These are phyloP conservation scores for Funneliformis geosporum DNA, from an alignment of 192 early-diverging fungal genomes.

Conservation along the genomic window DNA sequence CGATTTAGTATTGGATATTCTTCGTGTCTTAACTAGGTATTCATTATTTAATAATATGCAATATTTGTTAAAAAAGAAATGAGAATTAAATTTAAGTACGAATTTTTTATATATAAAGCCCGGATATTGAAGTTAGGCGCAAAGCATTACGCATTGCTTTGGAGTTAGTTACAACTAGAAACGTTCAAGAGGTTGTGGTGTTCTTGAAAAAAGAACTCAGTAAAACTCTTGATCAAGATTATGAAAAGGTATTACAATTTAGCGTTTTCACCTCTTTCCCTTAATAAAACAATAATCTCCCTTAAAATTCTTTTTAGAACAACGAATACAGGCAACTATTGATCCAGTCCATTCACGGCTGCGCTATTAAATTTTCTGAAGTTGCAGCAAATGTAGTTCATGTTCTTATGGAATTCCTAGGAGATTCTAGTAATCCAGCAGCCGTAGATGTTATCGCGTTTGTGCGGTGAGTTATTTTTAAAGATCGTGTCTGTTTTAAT, in stretches of 20 bases:
- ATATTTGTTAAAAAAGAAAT: neutral
- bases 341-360: slow-evolving; percentile 94
- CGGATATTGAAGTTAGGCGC: slow-evolving; percentile 93
- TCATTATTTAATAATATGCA: neutral
- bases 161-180: slow-evolving; percentile 88
- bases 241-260: slow-evolving; percentile 70
- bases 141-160: slow-evolving; percentile 86
- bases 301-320: slow-evolving; percentile 54
- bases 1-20: slow-evolving; percentile 95
- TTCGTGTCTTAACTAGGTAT: slow-evolving; percentile 81
- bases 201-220: slow-evolving; percentile 96
- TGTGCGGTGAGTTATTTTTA: slow-evolving; percentile 65
- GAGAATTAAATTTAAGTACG: neutral
- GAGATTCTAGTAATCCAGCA: slow-evolving; percentile 84
- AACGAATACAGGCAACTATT: slow-evolving; percentile 92
- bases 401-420: slow-evolving; percentile 93
- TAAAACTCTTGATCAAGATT: slow-evolving; percentile 89
- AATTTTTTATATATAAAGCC: slow-evolving; percentile 53
- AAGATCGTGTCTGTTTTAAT: neutral
- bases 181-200: slow-evolving; percentile 89
- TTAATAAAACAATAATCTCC: slow-evolving; percentile 11
- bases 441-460: slow-evolving; percentile 96
- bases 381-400: slow-evolving; percentile 96
- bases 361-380: slow-evolving; percentile 94
- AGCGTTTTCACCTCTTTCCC: neutral